Percentiles rank a stretch among this genome's conserved stretches.
Evolutionary conservation across 768 basidiomycete genomes (phyloP).

Genomic region (Imleria badia): DNA sequence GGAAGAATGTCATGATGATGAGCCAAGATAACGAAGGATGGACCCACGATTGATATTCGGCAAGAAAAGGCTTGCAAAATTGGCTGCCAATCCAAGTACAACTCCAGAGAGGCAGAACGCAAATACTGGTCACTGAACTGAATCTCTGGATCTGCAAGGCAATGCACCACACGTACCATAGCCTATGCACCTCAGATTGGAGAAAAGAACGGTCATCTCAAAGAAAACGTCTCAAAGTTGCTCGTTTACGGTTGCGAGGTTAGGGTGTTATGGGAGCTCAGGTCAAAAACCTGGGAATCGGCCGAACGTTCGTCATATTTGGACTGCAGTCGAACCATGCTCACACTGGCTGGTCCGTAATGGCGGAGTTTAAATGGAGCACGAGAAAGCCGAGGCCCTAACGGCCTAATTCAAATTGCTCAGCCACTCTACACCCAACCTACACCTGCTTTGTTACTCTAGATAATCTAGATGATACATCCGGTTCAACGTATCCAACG

Average conservation of each 20-base stretch:
- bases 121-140: constrained; percentile 31
- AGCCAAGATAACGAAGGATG: background rate
- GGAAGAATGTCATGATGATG: background rate
- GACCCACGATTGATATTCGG: constrained; percentile 61
- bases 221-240: constrained; percentile 2
- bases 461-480: too few relatives aligned
- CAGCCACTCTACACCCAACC: too few relatives aligned
- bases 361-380: constrained; percentile 15
- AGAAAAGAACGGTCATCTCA: constrained; percentile 62
- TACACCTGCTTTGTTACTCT: constrained; percentile 2
- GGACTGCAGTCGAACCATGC: constrained; percentile 5
- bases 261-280: constrained; percentile 3
- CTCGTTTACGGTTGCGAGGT: constrained; percentile 6
- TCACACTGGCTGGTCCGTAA: background rate
- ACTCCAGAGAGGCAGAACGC: constrained; percentile 42
- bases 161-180: constrained; percentile 42
- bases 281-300: constrained; percentile 17
- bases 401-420: too few relatives aligned
- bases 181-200: constrained; percentile 50
- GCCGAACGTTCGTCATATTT: constrained; percentile 16
- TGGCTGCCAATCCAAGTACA: constrained; percentile 66
- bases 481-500: constrained; percentile 3
- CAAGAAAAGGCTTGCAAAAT: constrained; percentile 67
- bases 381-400: background rate
- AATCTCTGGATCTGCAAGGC: constrained; percentile 16